Evolutionary conservation across 192 early-diverging fungal genomes (phyloP).

Genomic region (Umbelopsis sp.): DNA sequence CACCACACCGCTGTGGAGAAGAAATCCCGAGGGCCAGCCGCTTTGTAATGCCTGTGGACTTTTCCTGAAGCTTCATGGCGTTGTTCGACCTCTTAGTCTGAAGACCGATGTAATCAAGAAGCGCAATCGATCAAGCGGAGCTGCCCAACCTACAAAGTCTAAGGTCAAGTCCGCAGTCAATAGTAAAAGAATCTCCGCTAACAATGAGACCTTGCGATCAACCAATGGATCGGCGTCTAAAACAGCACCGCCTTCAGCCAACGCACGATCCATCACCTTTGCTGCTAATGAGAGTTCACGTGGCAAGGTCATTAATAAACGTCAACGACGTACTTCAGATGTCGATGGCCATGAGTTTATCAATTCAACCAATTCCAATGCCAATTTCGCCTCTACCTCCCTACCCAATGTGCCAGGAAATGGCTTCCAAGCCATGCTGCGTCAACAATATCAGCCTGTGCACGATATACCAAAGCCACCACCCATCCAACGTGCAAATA

Average conservation of each 20-base stretch:
- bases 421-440: background rate
- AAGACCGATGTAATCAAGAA: slow-evolving; percentile 91
- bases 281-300: background rate
- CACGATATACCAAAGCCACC: background rate
- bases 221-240: slow-evolving; percentile 7
- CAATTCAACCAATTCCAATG: background rate
- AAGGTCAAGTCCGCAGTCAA: background rate
- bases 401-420: background rate
- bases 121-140: slow-evolving; percentile 21
- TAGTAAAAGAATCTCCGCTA: slow-evolving; percentile 14
- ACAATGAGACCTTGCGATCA: slow-evolving; percentile 16
- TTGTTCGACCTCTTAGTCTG: slow-evolving; percentile 83
- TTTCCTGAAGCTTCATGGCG: slow-evolving; percentile 93
- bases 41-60: slow-evolving; percentile 98
- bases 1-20: slow-evolving; percentile 94
- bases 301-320: slow-evolving; percentile 22
- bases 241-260: background rate
- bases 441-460: background rate
- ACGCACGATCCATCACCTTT: slow-evolving; percentile 13
- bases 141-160: slow-evolving; percentile 1
- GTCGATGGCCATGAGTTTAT: background rate
- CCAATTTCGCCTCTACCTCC: background rate
- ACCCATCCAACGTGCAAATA: background rate
- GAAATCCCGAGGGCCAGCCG: slow-evolving; percentile 85
- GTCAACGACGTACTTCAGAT: slow-evolving; percentile 21